Evolutionary conservation across 2,329 filamentous ascomycete species (phyloP).

Genomic region (Aspergillus sp.): DNA sequence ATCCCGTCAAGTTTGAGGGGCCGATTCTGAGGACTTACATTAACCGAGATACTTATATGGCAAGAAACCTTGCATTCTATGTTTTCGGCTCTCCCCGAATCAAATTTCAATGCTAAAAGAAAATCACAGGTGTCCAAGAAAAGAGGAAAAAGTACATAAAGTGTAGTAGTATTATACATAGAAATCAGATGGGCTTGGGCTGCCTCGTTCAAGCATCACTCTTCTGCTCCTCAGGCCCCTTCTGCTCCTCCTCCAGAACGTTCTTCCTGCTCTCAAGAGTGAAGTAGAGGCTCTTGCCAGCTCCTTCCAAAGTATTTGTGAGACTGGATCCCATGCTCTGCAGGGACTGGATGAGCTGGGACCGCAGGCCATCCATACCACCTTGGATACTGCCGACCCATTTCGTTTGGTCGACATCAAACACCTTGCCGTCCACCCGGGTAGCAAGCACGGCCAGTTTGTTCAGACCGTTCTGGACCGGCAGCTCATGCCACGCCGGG

Average conservation of each 20-base stretch:
- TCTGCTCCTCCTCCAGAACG: slow-evolving; percentile 73
- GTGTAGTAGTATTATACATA: slow-evolving; percentile 36
- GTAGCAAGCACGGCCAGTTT: slow-evolving; percentile 88
- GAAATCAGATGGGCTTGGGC: slow-evolving; percentile 17
- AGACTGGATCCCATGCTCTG: slow-evolving; percentile 77
- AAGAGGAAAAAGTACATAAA: slow-evolving; percentile 17
- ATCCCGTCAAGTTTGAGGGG: neutral
- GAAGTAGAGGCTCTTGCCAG: slow-evolving; percentile 79
- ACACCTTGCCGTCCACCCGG: slow-evolving; percentile 79
- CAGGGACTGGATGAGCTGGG: slow-evolving; percentile 77
- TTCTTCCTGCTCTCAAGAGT: slow-evolving; percentile 79
- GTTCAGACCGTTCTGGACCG: slow-evolving; percentile 76
- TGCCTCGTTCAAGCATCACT: slow-evolving; percentile 29
- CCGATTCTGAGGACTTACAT: neutral
- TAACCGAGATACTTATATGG: neutral
- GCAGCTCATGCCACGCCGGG: slow-evolving; percentile 76
- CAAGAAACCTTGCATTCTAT: slow-evolving; percentile 13
- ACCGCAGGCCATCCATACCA: slow-evolving; percentile 75
- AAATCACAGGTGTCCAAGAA: slow-evolving; percentile 14
- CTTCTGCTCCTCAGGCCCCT: slow-evolving; percentile 32
- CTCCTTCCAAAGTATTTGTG: slow-evolving; percentile 74
- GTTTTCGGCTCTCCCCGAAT: slow-evolving; percentile 5
- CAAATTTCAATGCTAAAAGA: slow-evolving; percentile 17
- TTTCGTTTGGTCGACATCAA: slow-evolving; percentile 70
- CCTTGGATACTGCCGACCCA: slow-evolving; percentile 78